Percentiles rank a stretch among this genome's conserved stretches.
Evolutionary conservation across 495 filamentous ascomycete genomes (phyloP).

Genomic region (Saxophila tyrrhenica): DNA sequence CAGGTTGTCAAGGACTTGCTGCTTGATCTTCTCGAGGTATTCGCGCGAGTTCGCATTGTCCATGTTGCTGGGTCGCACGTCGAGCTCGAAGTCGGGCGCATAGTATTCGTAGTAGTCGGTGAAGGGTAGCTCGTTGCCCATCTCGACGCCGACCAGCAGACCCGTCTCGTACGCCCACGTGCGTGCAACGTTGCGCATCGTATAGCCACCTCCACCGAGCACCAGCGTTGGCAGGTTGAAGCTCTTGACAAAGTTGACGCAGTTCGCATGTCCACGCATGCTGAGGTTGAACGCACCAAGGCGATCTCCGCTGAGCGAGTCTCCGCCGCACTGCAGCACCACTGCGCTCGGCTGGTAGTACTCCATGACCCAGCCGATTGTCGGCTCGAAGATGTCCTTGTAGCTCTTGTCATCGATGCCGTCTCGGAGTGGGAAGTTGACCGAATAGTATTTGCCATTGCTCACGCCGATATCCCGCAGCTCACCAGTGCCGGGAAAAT

Average conservation of each 20-base stretch:
- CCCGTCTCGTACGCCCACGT: constrained; percentile 98
- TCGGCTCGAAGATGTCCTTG: constrained; percentile 90
- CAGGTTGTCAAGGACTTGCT: constrained; percentile 83
- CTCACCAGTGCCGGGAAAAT: constrained; percentile 95
- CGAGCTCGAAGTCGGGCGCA: constrained; percentile 87
- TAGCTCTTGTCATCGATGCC: constrained; percentile 90
- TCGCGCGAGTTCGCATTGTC: constrained; percentile 93
- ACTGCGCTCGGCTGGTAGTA: constrained; percentile 91
- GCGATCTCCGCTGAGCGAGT: constrained; percentile 87
- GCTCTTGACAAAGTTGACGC: constrained; percentile 86
- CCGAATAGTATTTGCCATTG: constrained; percentile 80
- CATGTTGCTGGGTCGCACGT: constrained; percentile 95
- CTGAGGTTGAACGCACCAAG: constrained; percentile 97
- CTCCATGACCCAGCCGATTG: constrained; percentile 88
- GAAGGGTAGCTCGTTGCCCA: constrained; percentile 76
- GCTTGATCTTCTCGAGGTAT: constrained; percentile 93
- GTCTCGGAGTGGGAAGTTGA: constrained; percentile 94
- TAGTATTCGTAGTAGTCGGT: constrained; percentile 99
- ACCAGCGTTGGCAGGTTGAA: constrained; percentile 87
- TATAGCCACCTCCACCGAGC: constrained; percentile 92
- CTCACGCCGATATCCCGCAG: constrained; percentile 92
- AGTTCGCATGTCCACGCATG: constrained; percentile 96
- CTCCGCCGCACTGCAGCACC: constrained; percentile 92
- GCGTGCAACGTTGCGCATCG: constrained; percentile 95
- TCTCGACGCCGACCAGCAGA: constrained; percentile 67